These are phyloP conservation scores for Nicotiana benthamiana DNA, from an alignment of 257 asterid species.

Conservation along the genomic window DNA sequence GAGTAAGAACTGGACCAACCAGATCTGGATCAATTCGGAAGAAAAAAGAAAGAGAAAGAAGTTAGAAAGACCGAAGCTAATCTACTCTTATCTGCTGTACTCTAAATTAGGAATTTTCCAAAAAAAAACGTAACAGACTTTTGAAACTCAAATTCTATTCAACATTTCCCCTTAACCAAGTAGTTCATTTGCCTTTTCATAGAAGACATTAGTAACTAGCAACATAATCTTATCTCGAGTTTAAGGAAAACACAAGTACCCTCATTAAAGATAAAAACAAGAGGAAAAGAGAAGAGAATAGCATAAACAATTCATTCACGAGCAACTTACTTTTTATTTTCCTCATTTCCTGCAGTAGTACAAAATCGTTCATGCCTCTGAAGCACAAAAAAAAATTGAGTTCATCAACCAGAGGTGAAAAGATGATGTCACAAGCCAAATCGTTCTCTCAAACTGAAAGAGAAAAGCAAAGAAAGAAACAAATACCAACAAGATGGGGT, in stretches of 20 bases:
- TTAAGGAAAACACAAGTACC: neutral
- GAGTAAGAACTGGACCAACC: neutral
- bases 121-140: neutral
- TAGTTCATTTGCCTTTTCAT: neutral
- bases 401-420: neutral
- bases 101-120: neutral
- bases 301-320: neutral
- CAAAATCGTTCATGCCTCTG: slow-evolving; percentile 24
- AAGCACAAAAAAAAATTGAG: slow-evolving; percentile 1
- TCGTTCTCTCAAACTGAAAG: neutral
- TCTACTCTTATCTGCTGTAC: neutral
- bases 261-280: neutral
- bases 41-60: neutral
- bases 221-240: neutral
- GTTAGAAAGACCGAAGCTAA: neutral
- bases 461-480: neutral
- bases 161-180: neutral
- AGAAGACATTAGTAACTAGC: neutral
- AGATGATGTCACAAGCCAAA: neutral
- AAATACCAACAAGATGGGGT: neutral
- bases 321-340: slow-evolving; percentile 25
- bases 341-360: slow-evolving; percentile 23
- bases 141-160: neutral
- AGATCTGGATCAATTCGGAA: neutral
- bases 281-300: neutral